These are phyloP conservation scores for Symbiodinium pilosum DNA, from an alignment of 73 alveolate species.

Conservation along the genomic window DNA sequence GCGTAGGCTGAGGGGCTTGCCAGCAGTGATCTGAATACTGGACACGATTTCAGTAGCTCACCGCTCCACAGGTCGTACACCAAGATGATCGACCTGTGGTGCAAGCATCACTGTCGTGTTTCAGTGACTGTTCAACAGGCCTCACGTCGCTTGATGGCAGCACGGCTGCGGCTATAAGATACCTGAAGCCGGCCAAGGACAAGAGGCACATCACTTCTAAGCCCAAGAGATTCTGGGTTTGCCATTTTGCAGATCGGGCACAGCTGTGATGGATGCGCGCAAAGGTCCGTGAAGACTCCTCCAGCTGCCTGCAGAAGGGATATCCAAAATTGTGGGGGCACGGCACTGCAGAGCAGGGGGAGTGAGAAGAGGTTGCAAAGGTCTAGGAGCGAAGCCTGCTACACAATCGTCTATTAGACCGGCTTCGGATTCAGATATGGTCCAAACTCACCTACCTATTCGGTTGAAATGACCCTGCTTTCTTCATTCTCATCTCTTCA, in stretches of 20 bases:
- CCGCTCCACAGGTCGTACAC: constrained; percentile 66
- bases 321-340: too few relatives aligned
- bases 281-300: constrained; percentile 69
- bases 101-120: background rate
- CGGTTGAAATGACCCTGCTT: background rate
- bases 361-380: too few relatives aligned
- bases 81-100: constrained; percentile 36
- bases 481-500: background rate
- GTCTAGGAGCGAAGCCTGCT: too few relatives aligned
- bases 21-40: constrained; percentile 26
- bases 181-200: constrained; percentile 40
- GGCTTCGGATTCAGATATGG: too few relatives aligned
- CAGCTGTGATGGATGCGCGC: constrained; percentile 90
- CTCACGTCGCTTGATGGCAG: constrained; percentile 61
- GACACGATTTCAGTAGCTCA: constrained; percentile 63
- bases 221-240: too few relatives aligned
- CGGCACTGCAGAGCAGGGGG: too few relatives aligned
- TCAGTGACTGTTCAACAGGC: background rate
- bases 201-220: too few relatives aligned
- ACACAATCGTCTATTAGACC: too few relatives aligned
- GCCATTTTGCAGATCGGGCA: background rate
- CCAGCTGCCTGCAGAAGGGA: constrained; percentile 21
- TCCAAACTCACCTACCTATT: too few relatives aligned
- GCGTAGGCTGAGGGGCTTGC: background rate
- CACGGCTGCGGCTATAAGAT: constrained; percentile 71